phyloP scores from a whole-genome alignment of 164 flowering plant genomes.

The Aristolochia contorta region DNA sequence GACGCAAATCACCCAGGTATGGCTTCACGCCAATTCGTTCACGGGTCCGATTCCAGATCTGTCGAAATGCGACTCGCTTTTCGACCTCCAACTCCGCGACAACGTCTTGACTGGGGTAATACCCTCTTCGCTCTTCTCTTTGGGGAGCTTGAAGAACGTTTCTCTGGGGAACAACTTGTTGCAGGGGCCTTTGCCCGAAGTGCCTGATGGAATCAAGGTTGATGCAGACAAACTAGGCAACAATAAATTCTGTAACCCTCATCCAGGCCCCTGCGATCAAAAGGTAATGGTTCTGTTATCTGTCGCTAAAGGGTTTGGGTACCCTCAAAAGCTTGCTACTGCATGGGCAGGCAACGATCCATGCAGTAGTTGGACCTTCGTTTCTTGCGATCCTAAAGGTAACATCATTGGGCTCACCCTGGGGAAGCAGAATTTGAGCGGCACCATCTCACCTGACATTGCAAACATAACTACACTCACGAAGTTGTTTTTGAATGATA shows the following conservation, averaged over 20 bases:
- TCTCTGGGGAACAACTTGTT: slow-evolving; percentile 43
- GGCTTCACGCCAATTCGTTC: slow-evolving; percentile 41
- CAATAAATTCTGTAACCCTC: slow-evolving; percentile 33
- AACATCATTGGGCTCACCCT: slow-evolving; percentile 29
- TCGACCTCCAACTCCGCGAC: slow-evolving; percentile 43
- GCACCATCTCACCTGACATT: slow-evolving; percentile 44
- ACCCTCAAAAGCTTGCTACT: slow-evolving; percentile 35
- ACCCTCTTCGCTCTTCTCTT: slow-evolving; percentile 20
- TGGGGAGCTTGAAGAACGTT: slow-evolving; percentile 27
- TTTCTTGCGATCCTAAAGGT: slow-evolving; percentile 34
- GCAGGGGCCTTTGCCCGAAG: slow-evolving; percentile 46
- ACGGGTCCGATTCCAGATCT: slow-evolving; percentile 46
- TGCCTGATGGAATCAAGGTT: slow-evolving; percentile 9
- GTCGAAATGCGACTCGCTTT: slow-evolving; percentile 21
- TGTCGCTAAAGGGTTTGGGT: slow-evolving; percentile 37
- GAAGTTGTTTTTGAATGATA: slow-evolving; percentile 35
- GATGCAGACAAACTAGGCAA: slow-evolving; percentile 7
- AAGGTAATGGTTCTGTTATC: slow-evolving; percentile 39
- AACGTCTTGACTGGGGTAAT: slow-evolving; percentile 41
- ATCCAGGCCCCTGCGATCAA: slow-evolving; percentile 48
- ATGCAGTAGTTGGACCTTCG: slow-evolving; percentile 35
- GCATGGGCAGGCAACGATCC: slow-evolving; percentile 55
- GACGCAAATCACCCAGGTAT: slow-evolving; percentile 30
- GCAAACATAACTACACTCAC: slow-evolving; percentile 35
- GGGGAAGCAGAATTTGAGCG: slow-evolving; percentile 24